Evolutionary conservation across 78 protist species (phyloP), one percentile per base, ranked within the genome.

Genomic region (Tieghemostelium lacteum): DNA sequence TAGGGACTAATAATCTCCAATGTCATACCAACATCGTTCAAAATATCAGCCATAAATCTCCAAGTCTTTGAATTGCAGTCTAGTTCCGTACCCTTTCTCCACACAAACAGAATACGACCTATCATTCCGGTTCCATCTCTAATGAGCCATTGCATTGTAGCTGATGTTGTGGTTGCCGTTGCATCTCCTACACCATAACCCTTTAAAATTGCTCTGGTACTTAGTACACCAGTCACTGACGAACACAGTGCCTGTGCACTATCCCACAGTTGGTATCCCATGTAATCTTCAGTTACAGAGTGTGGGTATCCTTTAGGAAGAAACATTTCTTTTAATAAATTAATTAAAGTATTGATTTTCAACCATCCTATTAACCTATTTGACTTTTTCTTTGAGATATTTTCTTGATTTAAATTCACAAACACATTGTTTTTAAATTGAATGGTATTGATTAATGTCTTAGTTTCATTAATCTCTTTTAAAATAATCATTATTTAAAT

Each of bases 241-340:
- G 78, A 50, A 26, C 89, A 91, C 6, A 93, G 63, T 24, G 96
- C 96, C 62, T 95, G 97, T 10, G 92, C 20, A 12, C 95, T 86
- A 88, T 95, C 96, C 95, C 94, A 96, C 7, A 42, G 3, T 61
- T 94, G 96, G 72, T 95, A 96, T 16, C 50, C 39, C 12, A 74
- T 6, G 58, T 96, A 96, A 67, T 96, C 96, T 6, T 24, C 10
- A 0, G 88, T 65, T 24, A 96, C 98, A 0, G 94, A 45, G n/a
- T 71, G 45, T 5, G 98, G 98, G 55, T 93, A 96, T 22, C 96
- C 97, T 12, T 31, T 26, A 3, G 94, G 94, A 40, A 91, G 22
- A 33, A 91, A 91, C 60, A 75, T 65, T 2, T 42, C 54, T 19
- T 58, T 10, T 3, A 88, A 49, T 22, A 88, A 2, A 28, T 52